phyloP scores from a whole-genome alignment of 371 early-diverging fungal genomes.

The Funneliformis caledonium region DNA sequence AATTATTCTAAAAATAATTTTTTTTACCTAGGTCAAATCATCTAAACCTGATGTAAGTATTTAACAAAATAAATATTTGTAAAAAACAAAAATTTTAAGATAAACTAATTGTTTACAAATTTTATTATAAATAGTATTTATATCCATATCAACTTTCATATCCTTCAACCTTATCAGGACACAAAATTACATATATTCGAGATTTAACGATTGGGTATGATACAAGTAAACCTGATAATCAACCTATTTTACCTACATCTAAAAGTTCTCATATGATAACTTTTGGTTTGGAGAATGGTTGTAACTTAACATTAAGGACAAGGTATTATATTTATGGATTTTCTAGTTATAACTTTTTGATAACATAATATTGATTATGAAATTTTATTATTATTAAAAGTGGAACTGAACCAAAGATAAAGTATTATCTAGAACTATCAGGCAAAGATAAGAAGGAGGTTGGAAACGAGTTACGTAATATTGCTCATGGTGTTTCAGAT shows the following conservation, averaged over 20 bases:
- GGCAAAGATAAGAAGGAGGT: slow-evolving; percentile 50
- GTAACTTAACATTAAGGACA: slow-evolving; percentile 77
- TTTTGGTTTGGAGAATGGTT: slow-evolving; percentile 75
- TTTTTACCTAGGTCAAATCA: slow-evolving; percentile 28
- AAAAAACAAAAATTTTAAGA: background rate
- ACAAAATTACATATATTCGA: slow-evolving; percentile 73
- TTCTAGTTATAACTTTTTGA: background rate
- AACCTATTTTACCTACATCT: slow-evolving; percentile 80
- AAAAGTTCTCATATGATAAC: slow-evolving; percentile 91
- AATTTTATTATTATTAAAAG: background rate
- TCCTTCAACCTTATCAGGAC: slow-evolving; percentile 72
- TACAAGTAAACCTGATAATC: slow-evolving; percentile 61
- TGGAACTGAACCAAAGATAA: slow-evolving; percentile 97
- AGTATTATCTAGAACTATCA: slow-evolving; percentile 88
- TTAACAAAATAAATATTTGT: slow-evolving; percentile 24
- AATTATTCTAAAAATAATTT: background rate
- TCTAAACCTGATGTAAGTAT: slow-evolving; percentile 31
- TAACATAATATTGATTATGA: background rate
- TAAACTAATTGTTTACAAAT: background rate
- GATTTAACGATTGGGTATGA: slow-evolving; percentile 93
- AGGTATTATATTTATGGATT: slow-evolving; percentile 47
- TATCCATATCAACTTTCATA: slow-evolving; percentile 61
- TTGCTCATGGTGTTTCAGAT: slow-evolving; percentile 13
- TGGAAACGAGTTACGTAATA: background rate
- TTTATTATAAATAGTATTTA: slow-evolving; percentile 35